These are phyloP conservation scores for Coelastrella sp. DNA, from an alignment of 139 green algal genomes.

Conservation along the genomic window DNA sequence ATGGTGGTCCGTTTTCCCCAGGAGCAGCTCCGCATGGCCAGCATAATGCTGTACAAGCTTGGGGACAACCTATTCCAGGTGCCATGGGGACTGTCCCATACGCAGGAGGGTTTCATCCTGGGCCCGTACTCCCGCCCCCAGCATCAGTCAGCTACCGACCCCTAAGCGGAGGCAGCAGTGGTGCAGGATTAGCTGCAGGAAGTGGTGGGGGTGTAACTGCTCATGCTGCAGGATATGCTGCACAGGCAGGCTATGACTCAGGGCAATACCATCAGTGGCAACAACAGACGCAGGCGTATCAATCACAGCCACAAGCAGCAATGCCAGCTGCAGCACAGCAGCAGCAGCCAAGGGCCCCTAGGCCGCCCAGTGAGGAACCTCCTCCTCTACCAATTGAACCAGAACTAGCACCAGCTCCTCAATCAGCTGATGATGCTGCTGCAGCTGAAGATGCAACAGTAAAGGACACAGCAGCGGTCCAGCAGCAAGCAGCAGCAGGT, in stretches of 20 bases:
- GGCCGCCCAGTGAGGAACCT: not conserved
- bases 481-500: not conserved
- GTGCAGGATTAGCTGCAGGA: no score
- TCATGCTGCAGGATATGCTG: not conserved
- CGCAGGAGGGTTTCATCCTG: no score
- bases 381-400: not conserved
- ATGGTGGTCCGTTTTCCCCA: no score
- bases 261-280: not conserved
- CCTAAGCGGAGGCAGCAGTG: no score
- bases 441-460: constrained; percentile 7
- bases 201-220: not conserved
- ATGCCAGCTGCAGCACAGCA: not conserved
- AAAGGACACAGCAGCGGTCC: not conserved
- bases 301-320: not conserved
- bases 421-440: not conserved
- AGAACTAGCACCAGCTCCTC: not conserved
- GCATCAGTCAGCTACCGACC: no score
- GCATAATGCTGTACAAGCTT: no score
- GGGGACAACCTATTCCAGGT: no score
- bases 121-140: no score
- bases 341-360: not conserved
- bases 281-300: not conserved
- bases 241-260: not conserved
- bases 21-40: no score
- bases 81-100: no score